Evolutionary conservation across 2,329 filamentous ascomycete species (phyloP).

Genomic region (Sclerotinia sclerotiorum): DNA sequence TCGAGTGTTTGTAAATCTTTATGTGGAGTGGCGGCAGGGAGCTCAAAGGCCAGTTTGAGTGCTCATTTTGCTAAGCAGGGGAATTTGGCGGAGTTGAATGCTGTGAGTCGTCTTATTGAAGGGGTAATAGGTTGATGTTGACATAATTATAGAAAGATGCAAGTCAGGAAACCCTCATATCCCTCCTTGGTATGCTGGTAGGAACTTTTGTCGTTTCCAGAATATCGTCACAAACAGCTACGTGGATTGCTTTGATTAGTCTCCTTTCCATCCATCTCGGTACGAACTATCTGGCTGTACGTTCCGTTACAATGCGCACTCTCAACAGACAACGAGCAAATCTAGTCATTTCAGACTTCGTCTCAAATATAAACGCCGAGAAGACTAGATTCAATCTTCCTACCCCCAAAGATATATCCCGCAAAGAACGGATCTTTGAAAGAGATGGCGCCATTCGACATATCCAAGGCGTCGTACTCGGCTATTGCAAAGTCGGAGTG

Average conservation of each 20-base stretch:
- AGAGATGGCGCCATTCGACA: conserved; percentile 50
- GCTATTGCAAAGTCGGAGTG: conserved; percentile 55
- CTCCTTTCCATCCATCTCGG: conserved; percentile 75
- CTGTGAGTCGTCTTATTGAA: conserved; percentile 49
- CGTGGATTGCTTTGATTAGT: conserved; percentile 69
- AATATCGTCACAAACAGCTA: conserved; percentile 68
- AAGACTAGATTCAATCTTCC: conserved; percentile 45
- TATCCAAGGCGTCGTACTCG: conserved; percentile 47
- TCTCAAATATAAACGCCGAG: conserved; percentile 37
- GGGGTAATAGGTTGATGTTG: conserved; percentile 13
- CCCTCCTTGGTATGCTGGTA: conserved; percentile 79
- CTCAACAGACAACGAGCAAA: conserved; percentile 85
- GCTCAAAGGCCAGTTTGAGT: conserved; percentile 85
- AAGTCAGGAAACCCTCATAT: conserved; percentile 92
- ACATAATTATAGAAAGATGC: conserved; percentile 64
- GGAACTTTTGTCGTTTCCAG: conserved; percentile 79
- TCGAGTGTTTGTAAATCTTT: conserved; percentile 64
- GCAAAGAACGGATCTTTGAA: conserved; percentile 36
- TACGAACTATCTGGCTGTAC: conserved; percentile 85
- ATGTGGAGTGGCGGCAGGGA: conserved; percentile 87
- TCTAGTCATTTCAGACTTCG: conserved; percentile 65
- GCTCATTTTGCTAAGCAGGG: conserved; percentile 86
- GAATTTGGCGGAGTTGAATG: conserved; percentile 90
- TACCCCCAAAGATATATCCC: conserved; percentile 64
- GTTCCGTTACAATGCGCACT: conserved; percentile 76